Conservation (phyloP, 2,329 filamentous ascomycete species). For the Alternaria rosae region DNA sequence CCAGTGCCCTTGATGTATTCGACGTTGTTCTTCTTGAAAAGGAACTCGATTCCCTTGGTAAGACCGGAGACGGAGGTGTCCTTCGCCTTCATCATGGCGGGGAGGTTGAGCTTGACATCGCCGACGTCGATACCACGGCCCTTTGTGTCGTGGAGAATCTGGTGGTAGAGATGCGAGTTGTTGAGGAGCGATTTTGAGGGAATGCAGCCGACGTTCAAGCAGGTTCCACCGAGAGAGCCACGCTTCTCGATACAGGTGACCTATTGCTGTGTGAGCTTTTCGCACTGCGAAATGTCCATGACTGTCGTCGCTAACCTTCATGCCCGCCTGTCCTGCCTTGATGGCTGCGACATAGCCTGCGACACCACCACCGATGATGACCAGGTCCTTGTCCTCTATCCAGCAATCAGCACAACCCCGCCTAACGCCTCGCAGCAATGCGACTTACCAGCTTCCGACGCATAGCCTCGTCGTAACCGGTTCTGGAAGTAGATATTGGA, state of each 20-base stretch:
- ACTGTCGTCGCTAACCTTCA: constrained; percentile 72
- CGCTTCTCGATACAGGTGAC: constrained; percentile 99
- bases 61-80: constrained; percentile 86
- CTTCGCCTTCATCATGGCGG: constrained; percentile 98
- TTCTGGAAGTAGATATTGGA: constrained; percentile 58
- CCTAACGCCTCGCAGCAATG: constrained; percentile 24
- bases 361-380: constrained; percentile 97
- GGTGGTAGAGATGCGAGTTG: constrained; percentile 98
- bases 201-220: constrained; percentile 98
- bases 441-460: constrained; percentile 60
- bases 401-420: constrained; percentile 43
- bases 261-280: constrained; percentile 56
- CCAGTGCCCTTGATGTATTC: constrained; percentile 96
- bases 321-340: constrained; percentile 95
- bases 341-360: constrained; percentile 99
- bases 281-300: not conserved
- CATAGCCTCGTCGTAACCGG: constrained; percentile 63
- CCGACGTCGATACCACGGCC: constrained; percentile 96
- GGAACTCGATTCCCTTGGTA: constrained; percentile 96
- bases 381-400: constrained; percentile 90
- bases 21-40: constrained; percentile 99
- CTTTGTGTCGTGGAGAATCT: constrained; percentile 96
- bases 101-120: constrained; percentile 94
- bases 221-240: constrained; percentile 92
- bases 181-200: constrained; percentile 99